Conservation (phyloP, 768 basidiomycete species). For the Mycena olivaceomarginata region DNA sequence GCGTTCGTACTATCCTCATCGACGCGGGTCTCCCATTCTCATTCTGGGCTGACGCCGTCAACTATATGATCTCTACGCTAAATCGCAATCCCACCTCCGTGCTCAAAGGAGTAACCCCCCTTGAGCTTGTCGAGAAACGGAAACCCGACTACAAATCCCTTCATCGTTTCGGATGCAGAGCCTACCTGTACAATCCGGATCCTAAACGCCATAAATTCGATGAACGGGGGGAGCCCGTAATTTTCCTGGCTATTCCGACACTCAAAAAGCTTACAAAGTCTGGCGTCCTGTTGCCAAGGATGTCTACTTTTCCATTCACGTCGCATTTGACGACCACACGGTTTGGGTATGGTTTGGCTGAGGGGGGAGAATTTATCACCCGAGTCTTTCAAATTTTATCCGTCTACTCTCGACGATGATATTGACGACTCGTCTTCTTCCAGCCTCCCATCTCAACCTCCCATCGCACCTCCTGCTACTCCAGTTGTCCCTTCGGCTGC, state of each 20-base stretch:
- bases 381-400: slow-evolving; percentile 7
- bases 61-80: no score
- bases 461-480: no score
- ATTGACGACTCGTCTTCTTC: slow-evolving; percentile 4
- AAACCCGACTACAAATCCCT: slow-evolving; percentile 11
- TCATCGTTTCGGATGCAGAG: slow-evolving; percentile 10
- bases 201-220: neutral
- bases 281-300: neutral
- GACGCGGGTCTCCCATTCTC: no score
- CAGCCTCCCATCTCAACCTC: slow-evolving; percentile 20
- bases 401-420: slow-evolving; percentile 5
- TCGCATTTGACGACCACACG: neutral
- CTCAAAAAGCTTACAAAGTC: neutral
- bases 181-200: neutral
- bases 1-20: no score
- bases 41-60: no score
- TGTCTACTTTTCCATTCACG: neutral
- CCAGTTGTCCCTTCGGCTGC: neutral
- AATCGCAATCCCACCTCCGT: no score
- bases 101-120: no score
- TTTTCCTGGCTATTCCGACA: slow-evolving; percentile 1
- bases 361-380: neutral
- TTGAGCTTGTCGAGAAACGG: neutral
- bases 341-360: neutral
- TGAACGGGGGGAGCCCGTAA: slow-evolving; percentile 1